These are phyloP conservation scores for Fusarium sarcochroum DNA, from an alignment of 2,329 filamentous ascomycete genomes.

Conservation along the genomic window DNA sequence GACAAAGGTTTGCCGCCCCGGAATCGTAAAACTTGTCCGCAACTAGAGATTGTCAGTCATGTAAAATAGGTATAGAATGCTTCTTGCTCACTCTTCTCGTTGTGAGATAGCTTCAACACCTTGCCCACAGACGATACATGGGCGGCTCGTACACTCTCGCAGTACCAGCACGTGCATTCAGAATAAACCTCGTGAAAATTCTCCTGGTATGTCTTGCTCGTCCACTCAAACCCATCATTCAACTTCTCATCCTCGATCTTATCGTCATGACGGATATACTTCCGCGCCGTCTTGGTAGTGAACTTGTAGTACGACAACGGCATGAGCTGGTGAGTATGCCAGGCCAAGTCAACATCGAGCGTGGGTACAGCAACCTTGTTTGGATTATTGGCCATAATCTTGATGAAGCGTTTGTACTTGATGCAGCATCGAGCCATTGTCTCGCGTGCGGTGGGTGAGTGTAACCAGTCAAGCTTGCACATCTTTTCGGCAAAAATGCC, in stretches of 20 bases:
- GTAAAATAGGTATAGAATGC: rapidly evolving
- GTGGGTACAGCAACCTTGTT: constrained; percentile 74
- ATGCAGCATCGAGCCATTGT: constrained; percentile 75
- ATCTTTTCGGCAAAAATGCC: constrained; percentile 80
- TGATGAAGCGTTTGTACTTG: constrained; percentile 76
- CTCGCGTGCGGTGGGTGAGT: constrained; percentile 73
- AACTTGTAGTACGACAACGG: constrained; percentile 74
- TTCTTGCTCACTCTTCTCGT: constrained; percentile 57
- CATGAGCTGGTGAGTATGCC: constrained; percentile 85
- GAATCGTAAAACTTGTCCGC: constrained; percentile 63
- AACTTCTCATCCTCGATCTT: constrained; percentile 80
- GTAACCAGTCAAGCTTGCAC: constrained; percentile 82
- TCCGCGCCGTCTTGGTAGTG: constrained; percentile 61
- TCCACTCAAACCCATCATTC: constrained; percentile 78
- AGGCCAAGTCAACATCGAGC: constrained; percentile 80
- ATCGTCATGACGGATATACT: constrained; percentile 86
- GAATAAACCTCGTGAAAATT: constrained; percentile 77
- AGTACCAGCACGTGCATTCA: constrained; percentile 88
- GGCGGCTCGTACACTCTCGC: constrained; percentile 67
- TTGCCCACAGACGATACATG: constrained; percentile 64
- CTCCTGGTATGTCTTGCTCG: constrained; percentile 77
- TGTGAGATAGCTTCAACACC: constrained; percentile 61
- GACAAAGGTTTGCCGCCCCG: constrained; percentile 63
- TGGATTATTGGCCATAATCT: constrained; percentile 66
- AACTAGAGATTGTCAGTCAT: constrained; percentile 28